These are phyloP conservation scores for Aspergillus brasiliensis DNA, from an alignment of 2,329 filamentous ascomycete species.

Conservation along the genomic window DNA sequence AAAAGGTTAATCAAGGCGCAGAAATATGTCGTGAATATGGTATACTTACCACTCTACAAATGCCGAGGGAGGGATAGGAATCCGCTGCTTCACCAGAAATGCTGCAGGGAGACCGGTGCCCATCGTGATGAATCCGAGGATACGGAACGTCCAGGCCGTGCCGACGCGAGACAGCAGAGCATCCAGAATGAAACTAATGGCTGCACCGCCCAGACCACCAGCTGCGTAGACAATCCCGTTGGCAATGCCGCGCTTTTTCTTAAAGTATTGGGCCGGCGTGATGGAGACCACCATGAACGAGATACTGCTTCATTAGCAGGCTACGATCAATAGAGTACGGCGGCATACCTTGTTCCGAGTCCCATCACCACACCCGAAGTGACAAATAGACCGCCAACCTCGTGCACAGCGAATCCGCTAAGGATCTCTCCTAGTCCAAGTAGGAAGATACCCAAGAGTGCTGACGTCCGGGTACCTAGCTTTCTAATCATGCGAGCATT, in stretches of 20 bases:
- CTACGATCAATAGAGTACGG: neutral
- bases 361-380: conserved; percentile 53
- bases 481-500: conserved; percentile 55
- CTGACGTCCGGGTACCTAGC: conserved; percentile 53
- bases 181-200: conserved; percentile 55
- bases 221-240: conserved; percentile 49
- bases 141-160: conserved; percentile 41
- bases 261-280: conserved; percentile 59
- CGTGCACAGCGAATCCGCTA: conserved; percentile 50
- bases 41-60: conserved; percentile 54
- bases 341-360: conserved; percentile 43
- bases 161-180: conserved; percentile 44
- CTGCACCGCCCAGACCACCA: conserved; percentile 59
- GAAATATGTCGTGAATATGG: no score
- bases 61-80: conserved; percentile 38
- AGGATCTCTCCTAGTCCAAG: conserved; percentile 54
- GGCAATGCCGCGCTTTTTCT: conserved; percentile 55
- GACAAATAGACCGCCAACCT: conserved; percentile 52
- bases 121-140: conserved; percentile 54
- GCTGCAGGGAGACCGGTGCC: conserved; percentile 60
- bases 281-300: conserved; percentile 53
- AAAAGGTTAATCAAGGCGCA: no score
- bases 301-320: conserved; percentile 19
- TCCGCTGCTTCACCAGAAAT: conserved; percentile 48
- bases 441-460: conserved; percentile 53